Conservation (phyloP, 371 early-diverging fungal species). For the Mucor circinelloides region DNA sequence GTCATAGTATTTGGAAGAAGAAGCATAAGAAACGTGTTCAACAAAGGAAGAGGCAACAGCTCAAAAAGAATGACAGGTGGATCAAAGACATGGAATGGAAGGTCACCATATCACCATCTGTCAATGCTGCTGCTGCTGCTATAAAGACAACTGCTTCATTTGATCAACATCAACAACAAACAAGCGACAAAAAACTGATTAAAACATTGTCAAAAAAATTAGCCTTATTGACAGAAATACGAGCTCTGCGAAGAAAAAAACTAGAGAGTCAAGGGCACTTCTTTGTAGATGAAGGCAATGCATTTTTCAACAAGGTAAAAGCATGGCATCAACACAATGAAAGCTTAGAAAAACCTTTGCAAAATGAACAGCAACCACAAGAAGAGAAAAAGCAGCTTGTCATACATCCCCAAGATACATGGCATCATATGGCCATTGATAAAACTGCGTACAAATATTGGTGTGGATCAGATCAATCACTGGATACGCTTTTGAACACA, state of each 20-base stretch:
- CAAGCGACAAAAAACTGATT: not conserved
- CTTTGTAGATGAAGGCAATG: slow-evolving; percentile 52
- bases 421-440: slow-evolving; percentile 28
- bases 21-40: slow-evolving; percentile 7
- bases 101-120: slow-evolving; percentile 3
- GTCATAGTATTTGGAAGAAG: slow-evolving; percentile 23
- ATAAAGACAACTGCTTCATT: not conserved
- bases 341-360: slow-evolving; percentile 14
- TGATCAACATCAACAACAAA: not conserved
- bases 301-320: slow-evolving; percentile 46
- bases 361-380: slow-evolving; percentile 16
- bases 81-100: slow-evolving; percentile 19
- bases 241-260: slow-evolving; percentile 18
- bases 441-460: slow-evolving; percentile 38
- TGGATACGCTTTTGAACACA: slow-evolving; percentile 26
- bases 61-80: slow-evolving; percentile 10
- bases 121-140: not conserved
- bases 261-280: slow-evolving; percentile 43
- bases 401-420: slow-evolving; percentile 34
- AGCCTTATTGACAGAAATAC: slow-evolving; percentile 13
- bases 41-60: not conserved
- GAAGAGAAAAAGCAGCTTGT: slow-evolving; percentile 12
- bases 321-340: slow-evolving; percentile 26
- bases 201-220: slow-evolving; percentile 13
- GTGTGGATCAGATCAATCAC: slow-evolving; percentile 38